Evolutionary conservation across 768 basidiomycete species (phyloP).

Genomic region (Russula sp.): DNA sequence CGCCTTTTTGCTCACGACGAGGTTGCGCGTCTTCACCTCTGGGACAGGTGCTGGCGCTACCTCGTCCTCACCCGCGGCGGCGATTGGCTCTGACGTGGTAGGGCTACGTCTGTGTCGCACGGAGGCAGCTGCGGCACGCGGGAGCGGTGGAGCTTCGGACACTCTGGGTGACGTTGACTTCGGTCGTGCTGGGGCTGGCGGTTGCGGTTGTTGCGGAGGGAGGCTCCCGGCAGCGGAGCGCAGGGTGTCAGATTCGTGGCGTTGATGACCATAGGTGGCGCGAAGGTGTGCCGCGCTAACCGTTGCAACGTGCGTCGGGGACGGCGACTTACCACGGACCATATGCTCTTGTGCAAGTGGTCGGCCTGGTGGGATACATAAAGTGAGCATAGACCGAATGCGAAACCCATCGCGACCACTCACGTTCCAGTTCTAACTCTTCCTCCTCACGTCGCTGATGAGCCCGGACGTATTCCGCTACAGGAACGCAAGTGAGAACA

Average conservation of each 20-base stretch:
- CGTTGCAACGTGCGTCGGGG: slow-evolving; percentile 37
- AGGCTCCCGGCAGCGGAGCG: slow-evolving; percentile 41
- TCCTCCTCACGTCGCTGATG: slow-evolving; percentile 29
- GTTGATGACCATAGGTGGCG: slow-evolving; percentile 44
- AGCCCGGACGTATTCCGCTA: slow-evolving; percentile 26
- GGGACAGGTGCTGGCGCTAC: slow-evolving; percentile 16
- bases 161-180: slow-evolving; percentile 17
- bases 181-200: slow-evolving; percentile 5
- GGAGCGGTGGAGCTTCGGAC: slow-evolving; percentile 9
- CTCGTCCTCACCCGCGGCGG: slow-evolving; percentile 36
- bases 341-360: slow-evolving; percentile 20
- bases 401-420: slow-evolving; percentile 18
- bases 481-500: not conserved
- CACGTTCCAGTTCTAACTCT: slow-evolving; percentile 39
- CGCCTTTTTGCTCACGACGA: slow-evolving; percentile 55
- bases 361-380: slow-evolving; percentile 24
- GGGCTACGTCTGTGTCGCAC: slow-evolving; percentile 59
- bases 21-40: slow-evolving; percentile 21
- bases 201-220: slow-evolving; percentile 4
- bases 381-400: not conserved
- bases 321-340: slow-evolving; percentile 46
- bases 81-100: slow-evolving; percentile 49
- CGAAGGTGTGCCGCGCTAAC: slow-evolving; percentile 29
- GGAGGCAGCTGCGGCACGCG: slow-evolving; percentile 10
- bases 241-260: slow-evolving; percentile 73